Evolutionary conservation across 345 rosid species (phyloP).

Genomic region (Lumnitzera racemosa): DNA sequence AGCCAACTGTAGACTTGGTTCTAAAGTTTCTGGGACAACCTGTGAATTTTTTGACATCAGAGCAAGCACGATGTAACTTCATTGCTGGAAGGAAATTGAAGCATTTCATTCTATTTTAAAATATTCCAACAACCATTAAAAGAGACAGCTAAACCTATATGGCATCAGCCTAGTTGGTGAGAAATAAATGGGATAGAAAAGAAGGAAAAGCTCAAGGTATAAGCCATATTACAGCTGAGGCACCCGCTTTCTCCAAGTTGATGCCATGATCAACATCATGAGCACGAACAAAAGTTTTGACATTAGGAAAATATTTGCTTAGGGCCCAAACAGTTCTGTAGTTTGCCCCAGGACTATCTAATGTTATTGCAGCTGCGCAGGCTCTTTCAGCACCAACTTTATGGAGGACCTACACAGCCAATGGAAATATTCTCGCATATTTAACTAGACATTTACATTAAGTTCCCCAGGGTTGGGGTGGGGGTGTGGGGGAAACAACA

Average conservation of each 20-base stretch:
- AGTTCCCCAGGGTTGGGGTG: too few relatives aligned
- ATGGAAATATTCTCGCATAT: slow-evolving; percentile 1
- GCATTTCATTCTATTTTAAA: too few relatives aligned
- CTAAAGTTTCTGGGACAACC: slow-evolving; percentile 99
- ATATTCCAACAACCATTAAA: too few relatives aligned
- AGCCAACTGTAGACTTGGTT: slow-evolving; percentile 96
- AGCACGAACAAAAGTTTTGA: slow-evolving; percentile 95
- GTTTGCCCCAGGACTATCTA: slow-evolving; percentile 97
- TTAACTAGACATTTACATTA: background rate
- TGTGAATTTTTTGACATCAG: slow-evolving; percentile 15
- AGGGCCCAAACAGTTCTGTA: slow-evolving; percentile 99
- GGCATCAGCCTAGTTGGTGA: too few relatives aligned
- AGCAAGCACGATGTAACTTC: too few relatives aligned
- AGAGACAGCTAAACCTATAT: too few relatives aligned
- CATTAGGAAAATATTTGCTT: slow-evolving; percentile 92
- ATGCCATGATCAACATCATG: slow-evolving; percentile 96
- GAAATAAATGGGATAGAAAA: background rate
- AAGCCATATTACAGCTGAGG: slow-evolving; percentile 66
- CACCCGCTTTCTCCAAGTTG: slow-evolving; percentile 95
- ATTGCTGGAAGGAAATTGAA: too few relatives aligned
- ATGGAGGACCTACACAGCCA: slow-evolving; percentile 71
- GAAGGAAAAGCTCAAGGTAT: slow-evolving; percentile 6
- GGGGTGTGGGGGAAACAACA: background rate
- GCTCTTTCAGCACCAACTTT: slow-evolving; percentile 97
- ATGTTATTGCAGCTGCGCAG: slow-evolving; percentile 89